Conservation (phyloP, 495 filamentous ascomycete species). For the Terfezia boudieri region DNA sequence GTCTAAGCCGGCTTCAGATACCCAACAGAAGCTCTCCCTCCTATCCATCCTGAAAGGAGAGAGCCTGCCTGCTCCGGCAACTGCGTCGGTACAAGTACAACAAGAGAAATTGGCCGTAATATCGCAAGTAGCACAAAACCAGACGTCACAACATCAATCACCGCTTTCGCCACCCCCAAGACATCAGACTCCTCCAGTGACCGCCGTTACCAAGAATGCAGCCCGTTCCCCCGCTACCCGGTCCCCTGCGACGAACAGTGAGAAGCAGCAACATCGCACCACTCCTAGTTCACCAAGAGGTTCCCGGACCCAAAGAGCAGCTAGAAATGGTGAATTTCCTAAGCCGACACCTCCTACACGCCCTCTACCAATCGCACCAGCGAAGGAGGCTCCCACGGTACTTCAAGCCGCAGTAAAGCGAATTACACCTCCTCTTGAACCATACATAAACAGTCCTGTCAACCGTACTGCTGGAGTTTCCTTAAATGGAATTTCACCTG, state of each 20-base stretch:
- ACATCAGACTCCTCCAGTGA: not conserved
- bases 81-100: not conserved
- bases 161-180: not conserved
- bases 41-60: conserved; percentile 14
- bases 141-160: not conserved
- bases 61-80: not conserved
- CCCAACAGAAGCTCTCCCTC: not conserved
- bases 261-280: not conserved
- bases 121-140: conserved; percentile 1
- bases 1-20: not conserved
- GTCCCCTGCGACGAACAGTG: not conserved
- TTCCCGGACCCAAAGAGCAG: not conserved
- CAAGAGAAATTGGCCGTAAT: not conserved
- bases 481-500: conserved; percentile 3
- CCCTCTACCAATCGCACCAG: not conserved
- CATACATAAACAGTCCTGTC: not conserved
- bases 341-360: conserved; percentile 1
- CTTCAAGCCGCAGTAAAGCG: not conserved
- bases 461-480: conserved; percentile 2
- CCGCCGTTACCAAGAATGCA: not conserved
- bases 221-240: not conserved
- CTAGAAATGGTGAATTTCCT: not conserved
- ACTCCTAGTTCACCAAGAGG: not conserved
- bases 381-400: not conserved
- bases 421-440: not conserved